Conservation (phyloP, 495 filamentous ascomycete genomes). For the Rhizodiscina lignyota region DNA sequence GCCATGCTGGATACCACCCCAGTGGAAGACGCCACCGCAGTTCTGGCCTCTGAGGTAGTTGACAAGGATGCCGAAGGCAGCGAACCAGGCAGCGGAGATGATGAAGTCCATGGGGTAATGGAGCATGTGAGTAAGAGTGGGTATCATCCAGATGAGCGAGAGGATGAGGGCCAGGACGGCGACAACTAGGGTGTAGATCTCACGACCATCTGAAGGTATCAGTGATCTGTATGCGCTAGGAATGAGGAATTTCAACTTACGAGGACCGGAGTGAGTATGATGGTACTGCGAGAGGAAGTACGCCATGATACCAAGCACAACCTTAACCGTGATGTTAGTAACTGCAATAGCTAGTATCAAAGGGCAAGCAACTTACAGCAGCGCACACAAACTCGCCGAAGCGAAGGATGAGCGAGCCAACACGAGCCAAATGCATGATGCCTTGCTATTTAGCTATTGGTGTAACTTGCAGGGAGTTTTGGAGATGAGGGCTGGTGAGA, state of each 20-base stretch:
- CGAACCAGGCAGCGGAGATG: slow-evolving; percentile 11
- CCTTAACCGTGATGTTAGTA: slow-evolving; percentile 11
- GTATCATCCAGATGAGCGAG: slow-evolving; percentile 37
- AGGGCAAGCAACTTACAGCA: slow-evolving; percentile 6
- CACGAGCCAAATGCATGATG: slow-evolving; percentile 29
- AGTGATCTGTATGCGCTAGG: too few species aligned
- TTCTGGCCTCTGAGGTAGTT: slow-evolving; percentile 29
- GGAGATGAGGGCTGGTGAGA: too few species aligned
- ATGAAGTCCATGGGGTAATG: slow-evolving; percentile 17
- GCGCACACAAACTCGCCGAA: slow-evolving; percentile 24
- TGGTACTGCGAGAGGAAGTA: slow-evolving; percentile 29
- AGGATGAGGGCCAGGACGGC: slow-evolving; percentile 35
- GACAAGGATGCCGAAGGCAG: slow-evolving; percentile 17
- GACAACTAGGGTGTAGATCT: slow-evolving; percentile 46
- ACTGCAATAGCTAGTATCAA: background rate
- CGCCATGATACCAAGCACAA: slow-evolving; percentile 41
- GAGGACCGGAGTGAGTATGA: slow-evolving; percentile 21
- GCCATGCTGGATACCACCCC: slow-evolving; percentile 25
- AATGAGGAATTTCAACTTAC: too few species aligned
- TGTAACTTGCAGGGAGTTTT: too few species aligned
- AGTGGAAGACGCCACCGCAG: slow-evolving; percentile 39
- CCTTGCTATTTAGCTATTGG: too few species aligned
- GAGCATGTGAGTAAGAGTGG: slow-evolving; percentile 25
- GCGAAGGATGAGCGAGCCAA: slow-evolving; percentile 32
- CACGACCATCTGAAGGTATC: slow-evolving; percentile 30